A percentile compares a stretch with the other conserved stretches of the same genome.
These are phyloP conservation scores for Trichoderma sp. DNA, from an alignment of 2,329 filamentous ascomycete genomes.

Conservation along the genomic window DNA sequence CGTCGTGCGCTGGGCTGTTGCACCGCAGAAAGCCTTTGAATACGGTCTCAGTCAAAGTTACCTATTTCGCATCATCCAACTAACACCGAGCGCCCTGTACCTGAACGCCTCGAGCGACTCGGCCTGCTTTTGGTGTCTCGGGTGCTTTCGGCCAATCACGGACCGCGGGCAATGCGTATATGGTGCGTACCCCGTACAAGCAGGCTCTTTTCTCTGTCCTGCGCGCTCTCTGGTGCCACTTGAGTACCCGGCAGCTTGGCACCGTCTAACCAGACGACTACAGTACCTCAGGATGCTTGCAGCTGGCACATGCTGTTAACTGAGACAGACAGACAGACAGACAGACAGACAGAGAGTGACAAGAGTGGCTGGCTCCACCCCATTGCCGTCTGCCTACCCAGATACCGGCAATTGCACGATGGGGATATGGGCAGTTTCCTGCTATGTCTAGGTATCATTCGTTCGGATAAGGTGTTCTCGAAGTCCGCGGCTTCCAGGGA, in stretches of 20 bases:
- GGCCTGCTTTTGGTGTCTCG: neutral
- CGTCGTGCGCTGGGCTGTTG: neutral
- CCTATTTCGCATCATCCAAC: neutral
- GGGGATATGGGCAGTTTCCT: too few species aligned
- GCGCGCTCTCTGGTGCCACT: neutral
- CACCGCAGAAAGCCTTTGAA: neutral
- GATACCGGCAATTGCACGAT: neutral
- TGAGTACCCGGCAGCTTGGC: neutral
- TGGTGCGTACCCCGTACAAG: neutral
- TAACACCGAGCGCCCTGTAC: neutral
- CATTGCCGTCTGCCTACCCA: neutral
- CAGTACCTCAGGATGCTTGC: neutral
- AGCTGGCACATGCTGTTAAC: neutral
- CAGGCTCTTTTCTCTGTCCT: neutral
- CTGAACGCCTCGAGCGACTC: neutral
- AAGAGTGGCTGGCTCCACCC: neutral
- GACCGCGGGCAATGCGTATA: neutral
- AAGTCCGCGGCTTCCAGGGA: too few species aligned
- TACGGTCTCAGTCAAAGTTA: too few species aligned
- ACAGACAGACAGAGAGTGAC: neutral
- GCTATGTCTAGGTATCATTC: too few species aligned
- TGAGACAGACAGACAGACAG: neutral
- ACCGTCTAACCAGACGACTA: neutral
- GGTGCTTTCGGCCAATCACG: constrained; percentile 20
- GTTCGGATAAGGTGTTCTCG: too few species aligned